Evolutionary conservation across 2,329 filamentous ascomycete genomes (phyloP), one percentile per base, ranked within the genome.

Genomic region (Intubia oerlemansii): DNA sequence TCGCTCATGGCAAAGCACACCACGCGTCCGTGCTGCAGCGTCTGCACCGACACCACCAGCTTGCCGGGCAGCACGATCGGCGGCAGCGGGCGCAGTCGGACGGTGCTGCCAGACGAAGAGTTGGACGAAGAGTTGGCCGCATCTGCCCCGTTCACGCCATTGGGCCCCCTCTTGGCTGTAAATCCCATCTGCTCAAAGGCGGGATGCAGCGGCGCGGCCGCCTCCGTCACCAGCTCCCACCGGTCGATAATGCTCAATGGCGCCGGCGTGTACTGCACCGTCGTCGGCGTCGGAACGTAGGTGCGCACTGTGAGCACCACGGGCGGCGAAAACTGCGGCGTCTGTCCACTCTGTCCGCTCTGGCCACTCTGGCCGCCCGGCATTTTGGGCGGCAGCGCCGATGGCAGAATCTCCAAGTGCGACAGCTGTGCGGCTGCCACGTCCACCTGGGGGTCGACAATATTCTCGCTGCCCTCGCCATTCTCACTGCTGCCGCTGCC

Each of bases 1-100:
- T 92, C 82, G 35, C 77, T 77, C 40, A 79, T 79, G 16, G 64
- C 62, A 33, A 92, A 57, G 17, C 74, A 70, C 3, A 92, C 37
- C 2, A 76, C 59, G 33, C 69, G 80, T 27, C 77, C 75, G 34
- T 74, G 68, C 39, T 76, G 74, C 12, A 77, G 57, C 3, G 68
- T 54, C 26, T 74, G 64, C 17, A 88, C 54, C 0, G 66, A 65
- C 22, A 92, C 49, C 2, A 84, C 54, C 15, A 77, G 59, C 44
- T 80, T 82, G 38, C 76, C 66, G 18, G 10, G 17, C 9, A 77
- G 55, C 11, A 66, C 49, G 7, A 79, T 57, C 28, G 85, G 69
- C 2, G 77, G 64, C 14, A 75, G 51, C 42, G 74, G 69, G 36
- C 62, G 66, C 16, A 88, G 52, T 16, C 53, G 46, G 13, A 44